phyloP scores from a whole-genome alignment of 768 basidiomycete genomes.

The Leucogyrophana mollusca region DNA sequence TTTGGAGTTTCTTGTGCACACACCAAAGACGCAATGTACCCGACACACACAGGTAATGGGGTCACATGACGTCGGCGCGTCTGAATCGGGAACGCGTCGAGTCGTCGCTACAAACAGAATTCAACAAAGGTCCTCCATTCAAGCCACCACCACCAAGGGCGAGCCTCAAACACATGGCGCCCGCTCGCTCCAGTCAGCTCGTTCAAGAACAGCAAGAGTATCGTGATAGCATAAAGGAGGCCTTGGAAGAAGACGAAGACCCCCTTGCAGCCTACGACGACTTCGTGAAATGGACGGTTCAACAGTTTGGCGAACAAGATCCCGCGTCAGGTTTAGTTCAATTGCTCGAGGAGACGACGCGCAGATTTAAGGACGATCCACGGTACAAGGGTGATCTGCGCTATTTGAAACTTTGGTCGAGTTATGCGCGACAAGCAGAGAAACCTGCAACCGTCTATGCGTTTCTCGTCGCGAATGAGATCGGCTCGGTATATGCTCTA shows the following conservation, averaged over 20 bases:
- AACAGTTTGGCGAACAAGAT: slow-evolving; percentile 72
- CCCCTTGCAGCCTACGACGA: slow-evolving; percentile 82
- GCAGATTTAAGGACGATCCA: slow-evolving; percentile 79
- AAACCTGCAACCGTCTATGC: slow-evolving; percentile 68
- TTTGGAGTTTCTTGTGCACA: no score
- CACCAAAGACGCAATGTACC: no score
- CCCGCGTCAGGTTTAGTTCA: slow-evolving; percentile 73
- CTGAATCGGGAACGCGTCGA: no score
- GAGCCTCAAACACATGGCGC: slow-evolving; percentile 18
- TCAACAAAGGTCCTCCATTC: slow-evolving; percentile 7
- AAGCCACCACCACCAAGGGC: background rate
- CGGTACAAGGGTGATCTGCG: slow-evolving; percentile 85
- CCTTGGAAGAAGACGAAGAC: slow-evolving; percentile 76
- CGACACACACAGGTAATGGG: no score
- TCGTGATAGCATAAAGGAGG: slow-evolving; percentile 43
- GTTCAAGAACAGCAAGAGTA: slow-evolving; percentile 31
- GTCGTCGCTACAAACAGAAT: background rate
- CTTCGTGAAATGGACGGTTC: slow-evolving; percentile 88
- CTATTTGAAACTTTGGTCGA: slow-evolving; percentile 89
- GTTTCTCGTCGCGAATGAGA: slow-evolving; percentile 67
- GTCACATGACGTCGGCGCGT: no score
- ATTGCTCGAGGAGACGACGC: slow-evolving; percentile 80
- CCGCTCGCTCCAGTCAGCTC: slow-evolving; percentile 23
- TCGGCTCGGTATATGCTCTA: slow-evolving; percentile 74
- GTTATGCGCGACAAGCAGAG: slow-evolving; percentile 81